These are phyloP conservation scores for Neostapfia colusana DNA, from an alignment of 176 grass and related monocot species.

Conservation along the genomic window DNA sequence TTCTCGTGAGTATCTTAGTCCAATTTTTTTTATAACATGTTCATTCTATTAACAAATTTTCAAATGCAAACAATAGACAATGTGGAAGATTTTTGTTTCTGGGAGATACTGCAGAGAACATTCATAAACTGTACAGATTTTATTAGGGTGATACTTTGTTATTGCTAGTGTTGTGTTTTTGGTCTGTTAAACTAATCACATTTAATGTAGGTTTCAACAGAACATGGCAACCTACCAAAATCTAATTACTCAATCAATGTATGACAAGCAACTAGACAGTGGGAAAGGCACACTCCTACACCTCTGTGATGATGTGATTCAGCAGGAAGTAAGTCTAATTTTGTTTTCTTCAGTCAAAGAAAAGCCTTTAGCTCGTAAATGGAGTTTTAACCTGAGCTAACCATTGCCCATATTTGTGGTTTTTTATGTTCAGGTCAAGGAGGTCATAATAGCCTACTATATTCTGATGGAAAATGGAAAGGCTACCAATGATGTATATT, in stretches of 20 bases:
- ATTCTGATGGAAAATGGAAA: conserved; percentile 99
- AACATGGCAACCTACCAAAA: conserved; percentile 96
- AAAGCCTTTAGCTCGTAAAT: background rate
- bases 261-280: conserved; percentile 98
- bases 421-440: conserved; percentile 71
- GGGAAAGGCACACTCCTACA: conserved; percentile 93
- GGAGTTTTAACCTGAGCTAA: conserved; percentile 1
- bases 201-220: conserved; percentile 78
- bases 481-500: conserved; percentile 67
- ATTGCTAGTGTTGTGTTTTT: background rate
- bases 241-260: conserved; percentile 97
- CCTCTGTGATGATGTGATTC: conserved; percentile 95
- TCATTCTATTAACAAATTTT: conserved; percentile 5
- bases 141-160: conserved; percentile 11
- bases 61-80: conserved; percentile 11
- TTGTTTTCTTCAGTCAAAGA: conserved; percentile 10
- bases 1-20: conserved; percentile 73
- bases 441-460: conserved; percentile 96
- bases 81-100: background rate
- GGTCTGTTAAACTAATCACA: background rate
- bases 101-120: background rate
- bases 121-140: conserved; percentile 16
- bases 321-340: conserved; percentile 75
- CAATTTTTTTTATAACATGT: conserved; percentile 3
- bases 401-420: conserved; percentile 17